Evolutionary conservation across 2,329 filamentous ascomycete species (phyloP).

Genomic region (Furcasterigmium sp.): DNA sequence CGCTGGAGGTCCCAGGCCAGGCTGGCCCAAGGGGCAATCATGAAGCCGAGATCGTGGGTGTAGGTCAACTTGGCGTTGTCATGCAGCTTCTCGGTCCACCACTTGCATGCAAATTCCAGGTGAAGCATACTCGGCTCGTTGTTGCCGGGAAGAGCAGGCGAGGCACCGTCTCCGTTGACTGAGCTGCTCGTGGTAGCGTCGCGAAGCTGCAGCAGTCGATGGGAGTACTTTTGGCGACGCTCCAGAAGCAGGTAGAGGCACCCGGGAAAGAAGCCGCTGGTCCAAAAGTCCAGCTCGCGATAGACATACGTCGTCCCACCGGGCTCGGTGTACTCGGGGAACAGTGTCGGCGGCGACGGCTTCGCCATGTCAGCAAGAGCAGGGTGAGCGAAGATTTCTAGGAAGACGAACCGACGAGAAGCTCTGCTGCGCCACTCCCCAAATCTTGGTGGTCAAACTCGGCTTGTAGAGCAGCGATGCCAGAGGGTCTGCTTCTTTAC

Average conservation of each 20-base stretch:
- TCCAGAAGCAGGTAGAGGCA: constrained; percentile 34
- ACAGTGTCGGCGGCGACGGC: constrained; percentile 14
- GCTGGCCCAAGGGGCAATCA: constrained; percentile 32
- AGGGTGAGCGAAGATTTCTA: background rate
- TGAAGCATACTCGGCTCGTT: constrained; percentile 17
- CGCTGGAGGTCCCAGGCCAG: constrained; percentile 31
- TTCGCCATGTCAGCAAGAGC: too few species aligned
- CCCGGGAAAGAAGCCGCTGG: constrained; percentile 42
- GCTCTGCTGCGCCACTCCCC: constrained; percentile 8
- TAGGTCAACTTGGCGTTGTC: constrained; percentile 23
- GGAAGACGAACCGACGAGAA: constrained; percentile 1
- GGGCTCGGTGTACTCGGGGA: constrained; percentile 32
- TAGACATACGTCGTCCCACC: constrained; percentile 30
- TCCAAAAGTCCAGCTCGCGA: constrained; percentile 37
- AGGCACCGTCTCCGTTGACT: background rate
- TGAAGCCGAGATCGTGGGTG: constrained; percentile 39
- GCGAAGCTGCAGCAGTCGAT: constrained; percentile 1
- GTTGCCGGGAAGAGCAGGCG: background rate
- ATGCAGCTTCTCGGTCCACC: constrained; percentile 34
- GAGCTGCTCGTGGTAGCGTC: too few species aligned
- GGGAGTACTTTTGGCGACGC: constrained; percentile 20
- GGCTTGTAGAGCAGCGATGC: constrained; percentile 5
- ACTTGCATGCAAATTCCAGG: constrained; percentile 28
- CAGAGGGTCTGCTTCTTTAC: background rate
- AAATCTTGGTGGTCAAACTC: constrained; percentile 6